These are phyloP conservation scores for Claviceps humidiphila DNA, from an alignment of 2,329 filamentous ascomycete species.

Conservation along the genomic window DNA sequence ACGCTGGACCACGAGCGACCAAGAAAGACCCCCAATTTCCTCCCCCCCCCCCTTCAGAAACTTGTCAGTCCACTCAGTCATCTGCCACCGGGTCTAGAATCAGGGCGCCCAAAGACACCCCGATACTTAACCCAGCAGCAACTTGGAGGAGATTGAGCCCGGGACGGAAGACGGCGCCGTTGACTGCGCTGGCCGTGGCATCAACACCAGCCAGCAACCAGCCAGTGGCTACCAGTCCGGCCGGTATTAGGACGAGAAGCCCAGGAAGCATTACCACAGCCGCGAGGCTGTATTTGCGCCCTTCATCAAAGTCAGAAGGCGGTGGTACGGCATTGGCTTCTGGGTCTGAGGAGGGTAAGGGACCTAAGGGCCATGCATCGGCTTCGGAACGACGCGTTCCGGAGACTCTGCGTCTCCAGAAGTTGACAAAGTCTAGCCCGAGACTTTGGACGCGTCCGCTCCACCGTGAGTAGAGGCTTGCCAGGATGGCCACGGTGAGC, in stretches of 20 bases:
- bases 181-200: constrained; percentile 23
- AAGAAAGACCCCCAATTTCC: not conserved
- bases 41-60: constrained; percentile 24
- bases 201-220: constrained; percentile 45
- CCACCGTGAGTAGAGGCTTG: too few relatives aligned
- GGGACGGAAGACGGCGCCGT: constrained; percentile 37
- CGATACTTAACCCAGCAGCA: constrained; percentile 48
- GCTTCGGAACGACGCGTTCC: too few relatives aligned
- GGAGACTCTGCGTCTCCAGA: too few relatives aligned
- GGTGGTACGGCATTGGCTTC: constrained; percentile 17
- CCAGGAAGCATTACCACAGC: constrained; percentile 76
- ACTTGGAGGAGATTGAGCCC: constrained; percentile 46
- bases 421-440: constrained; percentile 32
- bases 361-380: constrained; percentile 19
- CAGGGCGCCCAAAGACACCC: constrained; percentile 41
- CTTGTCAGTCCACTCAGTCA: constrained; percentile 43
- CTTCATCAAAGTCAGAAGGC: constrained; percentile 9
- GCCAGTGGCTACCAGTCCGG: constrained; percentile 46
- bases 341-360: constrained; percentile 18
- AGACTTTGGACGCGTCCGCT: constrained; percentile 38
- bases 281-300: constrained; percentile 55
- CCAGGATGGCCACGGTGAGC: too few relatives aligned
- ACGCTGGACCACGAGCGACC: not conserved
- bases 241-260: constrained; percentile 62
- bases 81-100: constrained; percentile 44